These are phyloP conservation scores for Trichoderma orchidacearum DNA, from an alignment of 495 filamentous ascomycete species.

Conservation along the genomic window DNA sequence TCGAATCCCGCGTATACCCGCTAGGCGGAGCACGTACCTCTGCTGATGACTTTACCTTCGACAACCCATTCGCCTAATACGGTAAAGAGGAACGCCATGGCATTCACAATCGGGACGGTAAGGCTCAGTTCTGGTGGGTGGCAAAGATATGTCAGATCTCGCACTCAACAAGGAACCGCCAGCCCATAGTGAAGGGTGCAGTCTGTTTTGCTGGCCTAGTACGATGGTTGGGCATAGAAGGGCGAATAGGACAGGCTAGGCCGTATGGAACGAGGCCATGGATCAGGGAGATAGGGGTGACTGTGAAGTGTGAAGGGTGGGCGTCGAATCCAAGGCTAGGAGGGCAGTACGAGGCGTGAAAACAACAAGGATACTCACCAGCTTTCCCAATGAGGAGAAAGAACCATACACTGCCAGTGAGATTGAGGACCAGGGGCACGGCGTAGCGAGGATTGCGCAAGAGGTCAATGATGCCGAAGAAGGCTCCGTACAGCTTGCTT, in stretches of 20 bases:
- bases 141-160: neutral
- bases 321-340: too few relatives aligned
- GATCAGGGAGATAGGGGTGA: neutral
- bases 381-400: constrained; percentile 88
- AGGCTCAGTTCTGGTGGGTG: constrained; percentile 62
- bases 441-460: constrained; percentile 72
- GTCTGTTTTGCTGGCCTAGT: neutral
- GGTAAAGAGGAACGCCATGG: constrained; percentile 86
- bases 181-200: neutral
- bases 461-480: constrained; percentile 67
- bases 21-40: constrained; percentile 35
- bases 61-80: constrained; percentile 93
- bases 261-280: neutral
- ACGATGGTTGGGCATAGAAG: neutral
- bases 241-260: neutral
- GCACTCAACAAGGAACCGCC: neutral
- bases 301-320: neutral
- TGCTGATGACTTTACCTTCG: constrained; percentile 73
- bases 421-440: constrained; percentile 71
- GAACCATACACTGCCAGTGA: constrained; percentile 96
- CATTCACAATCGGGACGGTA: constrained; percentile 91
- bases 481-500: constrained; percentile 37
- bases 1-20: neutral
- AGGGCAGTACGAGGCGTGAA: neutral
- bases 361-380: constrained; percentile 40